Conservation (phyloP, 148 eudicot genomes). For the Polygonum maritimum region DNA sequence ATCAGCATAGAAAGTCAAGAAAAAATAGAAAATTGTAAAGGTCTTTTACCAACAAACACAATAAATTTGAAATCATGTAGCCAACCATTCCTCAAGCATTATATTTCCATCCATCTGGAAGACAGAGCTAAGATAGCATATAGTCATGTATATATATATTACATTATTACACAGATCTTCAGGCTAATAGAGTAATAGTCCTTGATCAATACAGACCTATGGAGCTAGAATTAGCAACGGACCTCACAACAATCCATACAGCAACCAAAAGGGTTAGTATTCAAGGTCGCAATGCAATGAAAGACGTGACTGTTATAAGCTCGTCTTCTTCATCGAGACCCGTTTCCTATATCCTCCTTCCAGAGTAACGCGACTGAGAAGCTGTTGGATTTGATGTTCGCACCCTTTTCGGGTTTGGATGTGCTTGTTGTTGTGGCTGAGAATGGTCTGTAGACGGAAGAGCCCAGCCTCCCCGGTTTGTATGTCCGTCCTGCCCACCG, state of each 20-base stretch:
- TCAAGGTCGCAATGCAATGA: neutral
- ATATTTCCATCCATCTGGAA: neutral
- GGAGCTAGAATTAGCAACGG: neutral
- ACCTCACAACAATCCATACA: neutral
- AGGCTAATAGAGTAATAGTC: neutral
- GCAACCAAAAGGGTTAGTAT: neutral
- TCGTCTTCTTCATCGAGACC: neutral
- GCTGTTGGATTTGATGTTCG: neutral
- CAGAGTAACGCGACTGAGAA: neutral
- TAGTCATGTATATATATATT: neutral
- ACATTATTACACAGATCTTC: neutral
- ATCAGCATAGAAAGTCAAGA: neutral
- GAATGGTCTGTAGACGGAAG: neutral
- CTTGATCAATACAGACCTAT: neutral
- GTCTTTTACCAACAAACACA: neutral
- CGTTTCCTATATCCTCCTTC: neutral
- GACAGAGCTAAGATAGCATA: neutral
- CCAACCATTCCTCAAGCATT: neutral
- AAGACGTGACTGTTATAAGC: neutral
- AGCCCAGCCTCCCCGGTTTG: slow-evolving; percentile 7
- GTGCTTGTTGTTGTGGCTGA: neutral
- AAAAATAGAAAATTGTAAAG: neutral
- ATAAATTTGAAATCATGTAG: neutral
- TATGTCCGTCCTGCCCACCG: neutral
- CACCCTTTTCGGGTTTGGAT: neutral